Evolutionary conservation across 805 yeast genomes (phyloP).

Genomic region (Osmozyma mogii): DNA sequence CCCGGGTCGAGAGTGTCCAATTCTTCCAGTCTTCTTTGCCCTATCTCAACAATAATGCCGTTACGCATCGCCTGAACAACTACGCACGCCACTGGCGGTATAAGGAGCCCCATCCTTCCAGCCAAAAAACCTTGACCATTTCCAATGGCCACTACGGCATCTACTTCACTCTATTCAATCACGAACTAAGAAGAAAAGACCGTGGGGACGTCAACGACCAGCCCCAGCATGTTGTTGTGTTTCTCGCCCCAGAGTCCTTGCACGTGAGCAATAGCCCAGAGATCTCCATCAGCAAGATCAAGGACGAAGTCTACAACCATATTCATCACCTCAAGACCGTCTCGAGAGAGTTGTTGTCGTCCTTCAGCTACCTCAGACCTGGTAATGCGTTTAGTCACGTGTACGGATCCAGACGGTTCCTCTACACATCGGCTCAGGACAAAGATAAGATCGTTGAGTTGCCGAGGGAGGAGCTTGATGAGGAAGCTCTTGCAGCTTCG

Average conservation of each 20-base stretch:
- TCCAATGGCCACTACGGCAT: constrained; percentile 37
- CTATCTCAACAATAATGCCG: constrained; percentile 12
- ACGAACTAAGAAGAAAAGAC: constrained; percentile 20
- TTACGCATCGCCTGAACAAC: constrained; percentile 3
- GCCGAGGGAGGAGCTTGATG: background rate
- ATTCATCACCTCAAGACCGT: constrained; percentile 17
- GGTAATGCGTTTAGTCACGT: constrained; percentile 4
- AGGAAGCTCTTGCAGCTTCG: constrained; percentile 1
- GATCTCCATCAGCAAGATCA: constrained; percentile 25
- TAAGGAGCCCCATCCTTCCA: constrained; percentile 20
- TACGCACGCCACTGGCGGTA: constrained; percentile 11
- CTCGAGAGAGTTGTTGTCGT: constrained; percentile 15
- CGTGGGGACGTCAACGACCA: constrained; percentile 2
- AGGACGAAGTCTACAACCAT: constrained; percentile 21
- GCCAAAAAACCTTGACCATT: constrained; percentile 18
- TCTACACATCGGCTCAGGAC: constrained; percentile 4
- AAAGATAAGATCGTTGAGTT: constrained; percentile 1
- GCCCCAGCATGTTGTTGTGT: background rate
- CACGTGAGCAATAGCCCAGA: too few relatives aligned
- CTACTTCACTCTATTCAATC: constrained; percentile 32
- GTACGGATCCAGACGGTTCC: constrained; percentile 4
- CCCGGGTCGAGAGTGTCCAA: constrained; percentile 13
- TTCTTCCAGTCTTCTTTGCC: constrained; percentile 21
- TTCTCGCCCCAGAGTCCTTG: background rate
- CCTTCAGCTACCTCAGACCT: constrained; percentile 13